These are phyloP conservation scores for Trichoderma atrobrunneum DNA, from an alignment of 2,329 filamentous ascomycete genomes.

Conservation along the genomic window DNA sequence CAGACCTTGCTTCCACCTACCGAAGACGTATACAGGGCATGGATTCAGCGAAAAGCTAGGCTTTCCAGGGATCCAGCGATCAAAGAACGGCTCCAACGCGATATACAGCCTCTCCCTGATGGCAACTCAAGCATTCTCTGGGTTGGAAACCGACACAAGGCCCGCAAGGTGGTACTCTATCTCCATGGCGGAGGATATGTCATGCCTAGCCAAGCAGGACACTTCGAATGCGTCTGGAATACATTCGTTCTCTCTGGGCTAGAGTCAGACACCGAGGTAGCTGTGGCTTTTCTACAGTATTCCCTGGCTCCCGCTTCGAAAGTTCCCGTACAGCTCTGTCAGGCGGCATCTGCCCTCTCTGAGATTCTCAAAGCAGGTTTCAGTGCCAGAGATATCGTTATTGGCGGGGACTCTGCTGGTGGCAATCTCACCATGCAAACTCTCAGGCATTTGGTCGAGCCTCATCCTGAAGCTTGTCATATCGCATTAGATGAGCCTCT, in stretches of 20 bases:
- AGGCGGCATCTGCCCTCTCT: slow-evolving; percentile 33
- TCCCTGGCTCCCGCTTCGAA: slow-evolving; percentile 30
- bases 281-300: slow-evolving; percentile 37
- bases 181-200: slow-evolving; percentile 32
- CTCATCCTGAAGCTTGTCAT: slow-evolving; percentile 25
- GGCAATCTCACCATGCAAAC: slow-evolving; percentile 35
- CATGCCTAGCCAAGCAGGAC: slow-evolving; percentile 24
- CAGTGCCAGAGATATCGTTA: slow-evolving; percentile 30
- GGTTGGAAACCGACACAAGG: slow-evolving; percentile 29
- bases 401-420: slow-evolving; percentile 40
- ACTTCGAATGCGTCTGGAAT: slow-evolving; percentile 31
- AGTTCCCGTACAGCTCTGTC: slow-evolving; percentile 34
- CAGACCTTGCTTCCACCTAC: slow-evolving; percentile 25
- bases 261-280: slow-evolving; percentile 26
- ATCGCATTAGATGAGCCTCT: slow-evolving; percentile 29
- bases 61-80: slow-evolving; percentile 11
- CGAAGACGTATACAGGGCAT: slow-evolving; percentile 24
- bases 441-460: slow-evolving; percentile 34
- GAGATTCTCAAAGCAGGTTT: slow-evolving; percentile 32
- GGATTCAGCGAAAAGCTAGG: slow-evolving; percentile 24
- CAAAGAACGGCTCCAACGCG: slow-evolving; percentile 21
- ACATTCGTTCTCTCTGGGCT: slow-evolving; percentile 25
- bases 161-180: slow-evolving; percentile 31
- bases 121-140: slow-evolving; percentile 27
- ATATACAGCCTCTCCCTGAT: slow-evolving; percentile 24